phyloP scores from a whole-genome alignment of 2,329 filamentous ascomycete genomes.

The Aureobasidium sp. region DNA sequence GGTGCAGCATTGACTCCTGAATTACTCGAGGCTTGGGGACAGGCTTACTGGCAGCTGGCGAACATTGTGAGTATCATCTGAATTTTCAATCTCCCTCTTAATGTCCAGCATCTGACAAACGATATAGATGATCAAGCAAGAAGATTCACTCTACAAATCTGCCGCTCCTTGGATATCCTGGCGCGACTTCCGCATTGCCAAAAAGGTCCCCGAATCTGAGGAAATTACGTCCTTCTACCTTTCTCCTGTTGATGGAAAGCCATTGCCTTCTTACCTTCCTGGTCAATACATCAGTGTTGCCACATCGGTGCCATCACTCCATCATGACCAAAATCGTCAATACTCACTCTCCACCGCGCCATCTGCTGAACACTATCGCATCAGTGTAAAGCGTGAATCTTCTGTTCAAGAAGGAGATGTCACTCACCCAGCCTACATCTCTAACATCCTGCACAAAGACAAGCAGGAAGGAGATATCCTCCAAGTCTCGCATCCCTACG shows the following conservation, averaged over 20 bases:
- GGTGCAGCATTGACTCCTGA: constrained; percentile 58
- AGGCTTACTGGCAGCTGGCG: constrained; percentile 66
- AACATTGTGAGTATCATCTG: constrained; percentile 36
- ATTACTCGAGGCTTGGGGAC: constrained; percentile 58
- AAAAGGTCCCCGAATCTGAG: constrained; percentile 57
- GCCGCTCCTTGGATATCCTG: constrained; percentile 58
- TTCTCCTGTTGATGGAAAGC: constrained; percentile 50
- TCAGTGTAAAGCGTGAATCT: constrained; percentile 61
- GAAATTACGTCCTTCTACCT: constrained; percentile 66
- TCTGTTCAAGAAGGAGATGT: constrained; percentile 41
- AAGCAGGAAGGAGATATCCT: constrained; percentile 54
- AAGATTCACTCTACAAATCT: constrained; percentile 53
- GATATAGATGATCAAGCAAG: constrained; percentile 51
- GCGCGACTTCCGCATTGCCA: constrained; percentile 56
- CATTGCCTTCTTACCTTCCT: constrained; percentile 56
- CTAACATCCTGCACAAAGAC: constrained; percentile 58
- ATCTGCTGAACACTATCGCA: constrained; percentile 53
- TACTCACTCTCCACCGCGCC: constrained; percentile 29
- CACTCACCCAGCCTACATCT: constrained; percentile 55
- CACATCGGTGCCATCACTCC: constrained; percentile 54
- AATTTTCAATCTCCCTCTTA: not conserved
- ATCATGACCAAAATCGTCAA: constrained; percentile 68
- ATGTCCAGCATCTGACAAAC: not conserved
- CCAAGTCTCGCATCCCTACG: constrained; percentile 56
- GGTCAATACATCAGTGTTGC: constrained; percentile 61